Percentiles rank a stretch among this genome's conserved stretches.
phyloP scores from a whole-genome alignment of 164 flowering plant genomes.

The Akebia trifoliata region DNA sequence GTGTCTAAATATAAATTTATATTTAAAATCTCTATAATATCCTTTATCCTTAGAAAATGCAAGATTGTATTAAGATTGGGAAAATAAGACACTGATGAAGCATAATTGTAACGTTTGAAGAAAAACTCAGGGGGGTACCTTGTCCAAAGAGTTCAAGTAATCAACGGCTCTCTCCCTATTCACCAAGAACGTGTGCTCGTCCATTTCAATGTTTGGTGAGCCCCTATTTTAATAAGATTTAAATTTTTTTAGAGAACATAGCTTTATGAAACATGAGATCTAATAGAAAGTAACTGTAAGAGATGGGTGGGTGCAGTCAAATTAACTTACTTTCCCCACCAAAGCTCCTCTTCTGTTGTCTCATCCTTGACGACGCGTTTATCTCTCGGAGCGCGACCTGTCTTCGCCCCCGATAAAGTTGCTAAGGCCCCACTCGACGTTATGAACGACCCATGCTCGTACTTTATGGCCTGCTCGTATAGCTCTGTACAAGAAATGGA shows the following conservation, averaged over 20 bases:
- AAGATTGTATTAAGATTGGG: too few relatives aligned
- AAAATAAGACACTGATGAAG: too few relatives aligned
- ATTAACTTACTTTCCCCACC: constrained; percentile 99
- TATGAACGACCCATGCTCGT: constrained; percentile 89
- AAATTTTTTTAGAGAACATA: background rate
- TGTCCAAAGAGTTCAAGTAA: constrained; percentile 90
- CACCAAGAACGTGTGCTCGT: constrained; percentile 90
- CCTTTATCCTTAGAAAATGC: too few relatives aligned
- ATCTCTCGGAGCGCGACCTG: constrained; percentile 90
- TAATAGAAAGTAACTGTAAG: too few relatives aligned
- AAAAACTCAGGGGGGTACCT: constrained; percentile 65
- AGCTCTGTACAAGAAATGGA: too few relatives aligned
- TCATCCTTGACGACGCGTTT: constrained; percentile 92
- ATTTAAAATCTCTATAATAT: too few relatives aligned
- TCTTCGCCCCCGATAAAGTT: constrained; percentile 93
- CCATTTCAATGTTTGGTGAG: constrained; percentile 98
- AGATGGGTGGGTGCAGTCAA: too few relatives aligned
- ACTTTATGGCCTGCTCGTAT: constrained; percentile 89
- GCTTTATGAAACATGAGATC: too few relatives aligned
- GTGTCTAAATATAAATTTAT: too few relatives aligned
- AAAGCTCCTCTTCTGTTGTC: constrained; percentile 72
- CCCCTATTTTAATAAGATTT: constrained; percentile 68
- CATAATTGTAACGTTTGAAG: background rate
- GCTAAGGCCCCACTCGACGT: constrained; percentile 91
- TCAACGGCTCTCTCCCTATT: constrained; percentile 98